These are phyloP conservation scores for Rhodotorula babjevae DNA, from an alignment of 768 basidiomycete species.

Conservation along the genomic window DNA sequence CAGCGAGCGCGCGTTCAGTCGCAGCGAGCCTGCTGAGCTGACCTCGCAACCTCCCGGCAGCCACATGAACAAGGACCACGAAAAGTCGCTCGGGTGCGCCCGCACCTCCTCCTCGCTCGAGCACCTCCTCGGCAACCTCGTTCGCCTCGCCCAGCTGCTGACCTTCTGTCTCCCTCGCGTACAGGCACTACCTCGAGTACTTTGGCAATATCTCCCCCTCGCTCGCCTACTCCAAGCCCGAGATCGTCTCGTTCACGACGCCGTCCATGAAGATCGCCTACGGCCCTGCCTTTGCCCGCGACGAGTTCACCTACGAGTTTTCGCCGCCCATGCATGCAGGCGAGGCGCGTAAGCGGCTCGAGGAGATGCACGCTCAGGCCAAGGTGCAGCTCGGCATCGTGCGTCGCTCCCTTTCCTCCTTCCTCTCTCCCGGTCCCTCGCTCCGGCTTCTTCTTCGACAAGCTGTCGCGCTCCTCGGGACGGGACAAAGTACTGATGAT, in stretches of 20 bases:
- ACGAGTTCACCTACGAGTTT: not conserved
- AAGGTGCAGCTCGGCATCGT: constrained; percentile 8
- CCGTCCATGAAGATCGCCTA: constrained; percentile 8
- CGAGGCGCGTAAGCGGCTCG: constrained; percentile 19
- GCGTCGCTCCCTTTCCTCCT: not conserved
- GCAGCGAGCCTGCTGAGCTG: not conserved
- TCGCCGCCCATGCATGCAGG: constrained; percentile 22
- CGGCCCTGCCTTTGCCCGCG: not conserved
- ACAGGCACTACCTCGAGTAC: constrained; percentile 6
- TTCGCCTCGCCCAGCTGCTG: not conserved
- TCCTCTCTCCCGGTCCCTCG: no score
- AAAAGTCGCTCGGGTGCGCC: not conserved
- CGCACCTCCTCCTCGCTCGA: not conserved
- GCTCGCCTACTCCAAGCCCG: constrained; percentile 1
- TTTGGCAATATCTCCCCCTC: not conserved
- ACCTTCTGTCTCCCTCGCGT: not conserved
- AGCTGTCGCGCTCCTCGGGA: no score
- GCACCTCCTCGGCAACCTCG: not conserved
- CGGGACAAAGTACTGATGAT: no score
- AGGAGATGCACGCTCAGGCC: constrained; percentile 23
- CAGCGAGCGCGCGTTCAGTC: not conserved
- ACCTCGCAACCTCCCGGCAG: not conserved
- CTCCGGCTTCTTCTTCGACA: no score
- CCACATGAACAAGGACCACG: constrained; percentile 24
- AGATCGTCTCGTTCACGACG: constrained; percentile 2